Percentiles rank a stretch among this genome's conserved stretches.
Evolutionary conservation across 1,284 basidiomycete species (phyloP).

Genomic region (Apiotrichum montevideense): DNA sequence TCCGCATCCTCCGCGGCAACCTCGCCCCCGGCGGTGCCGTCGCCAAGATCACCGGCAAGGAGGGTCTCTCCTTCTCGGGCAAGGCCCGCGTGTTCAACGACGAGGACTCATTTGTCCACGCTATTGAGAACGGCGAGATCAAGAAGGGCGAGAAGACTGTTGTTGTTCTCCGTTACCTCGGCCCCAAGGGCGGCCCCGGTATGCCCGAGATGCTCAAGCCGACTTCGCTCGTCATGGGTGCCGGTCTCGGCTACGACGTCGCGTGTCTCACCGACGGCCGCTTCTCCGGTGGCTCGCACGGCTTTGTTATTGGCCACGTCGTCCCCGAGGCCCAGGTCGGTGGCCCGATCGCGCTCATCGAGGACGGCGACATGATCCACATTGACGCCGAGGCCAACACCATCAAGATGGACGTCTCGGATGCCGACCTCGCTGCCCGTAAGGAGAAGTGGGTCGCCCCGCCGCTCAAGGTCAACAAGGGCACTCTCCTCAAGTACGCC

Average conservation of each 20-base stretch:
- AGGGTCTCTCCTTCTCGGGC: conserved; percentile 68
- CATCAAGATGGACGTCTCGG: conserved; percentile 74
- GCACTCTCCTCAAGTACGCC: conserved; percentile 81
- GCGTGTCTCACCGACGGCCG: conserved; percentile 94
- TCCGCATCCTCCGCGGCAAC: conserved; percentile 82
- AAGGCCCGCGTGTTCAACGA: conserved; percentile 55
- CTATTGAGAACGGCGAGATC: conserved; percentile 76
- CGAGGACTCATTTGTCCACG: conserved; percentile 73
- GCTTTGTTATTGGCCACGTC: conserved; percentile 51
- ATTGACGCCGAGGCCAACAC: conserved; percentile 73
- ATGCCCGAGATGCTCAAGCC: conserved; percentile 86
- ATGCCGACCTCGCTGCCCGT: conserved; percentile 68
- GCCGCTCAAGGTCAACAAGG: conserved; percentile 74
- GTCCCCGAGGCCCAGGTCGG: conserved; percentile 81
- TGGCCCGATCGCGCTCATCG: conserved; percentile 88
- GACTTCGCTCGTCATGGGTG: conserved; percentile 86
- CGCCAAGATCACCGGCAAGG: conserved; percentile 94
- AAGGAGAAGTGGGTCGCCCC: conserved; percentile 71
- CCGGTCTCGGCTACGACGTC: conserved; percentile 81
- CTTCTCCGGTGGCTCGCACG: conserved; percentile 73
- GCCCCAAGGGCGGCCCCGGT: conserved; percentile 82
- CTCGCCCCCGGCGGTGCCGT: conserved; percentile 87
- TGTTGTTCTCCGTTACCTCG: conserved; percentile 88
- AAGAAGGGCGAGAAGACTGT: conserved; percentile 70
- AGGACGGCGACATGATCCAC: conserved; percentile 81